Conservation (phyloP, 805 yeast genomes). For the baker's yeast (Saccharomyces cerevisiae) region DNA sequence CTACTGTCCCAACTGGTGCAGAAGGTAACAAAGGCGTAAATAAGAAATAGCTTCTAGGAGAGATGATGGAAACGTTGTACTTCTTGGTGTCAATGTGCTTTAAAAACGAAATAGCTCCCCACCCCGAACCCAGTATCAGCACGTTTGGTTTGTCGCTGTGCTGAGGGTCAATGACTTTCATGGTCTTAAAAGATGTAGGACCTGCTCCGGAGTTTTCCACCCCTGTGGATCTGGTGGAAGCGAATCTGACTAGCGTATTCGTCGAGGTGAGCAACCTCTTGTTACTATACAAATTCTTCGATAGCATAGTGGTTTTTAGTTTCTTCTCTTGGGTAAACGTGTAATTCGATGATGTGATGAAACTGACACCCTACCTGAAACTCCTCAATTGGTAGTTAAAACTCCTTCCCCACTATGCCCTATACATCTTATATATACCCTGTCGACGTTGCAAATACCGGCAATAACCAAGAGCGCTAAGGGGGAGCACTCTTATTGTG, state of each 20-base stretch:
- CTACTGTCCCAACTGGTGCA: conserved; percentile 85
- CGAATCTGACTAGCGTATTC: conserved; percentile 10
- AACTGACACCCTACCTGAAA: neutral
- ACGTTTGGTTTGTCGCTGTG: conserved; percentile 33
- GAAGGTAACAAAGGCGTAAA: conserved; percentile 92
- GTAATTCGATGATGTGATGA: neutral
- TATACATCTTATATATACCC: neutral
- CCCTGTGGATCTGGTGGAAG: neutral
- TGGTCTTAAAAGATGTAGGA: conserved; percentile 33
- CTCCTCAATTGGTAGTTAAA: neutral
- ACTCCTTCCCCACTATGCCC: neutral
- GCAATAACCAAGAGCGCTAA: neutral
- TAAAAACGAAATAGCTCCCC: conserved; percentile 87
- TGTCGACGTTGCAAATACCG: neutral
- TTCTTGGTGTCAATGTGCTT: conserved; percentile 77
- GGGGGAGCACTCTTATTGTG: neutral
- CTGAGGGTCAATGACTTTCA: conserved; percentile 30
- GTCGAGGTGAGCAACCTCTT: conserved; percentile 6
- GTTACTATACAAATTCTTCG: neutral
- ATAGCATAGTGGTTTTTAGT: neutral
- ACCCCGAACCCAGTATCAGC: conserved; percentile 79
- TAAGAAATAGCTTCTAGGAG: conserved; percentile 88
- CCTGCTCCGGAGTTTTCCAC: conserved; percentile 22
- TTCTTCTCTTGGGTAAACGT: neutral
- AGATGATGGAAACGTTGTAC: conserved; percentile 81